Base-by-base conservation (phyloP, 106 monocot genomes). In the Dendrobium nobile region DNA sequence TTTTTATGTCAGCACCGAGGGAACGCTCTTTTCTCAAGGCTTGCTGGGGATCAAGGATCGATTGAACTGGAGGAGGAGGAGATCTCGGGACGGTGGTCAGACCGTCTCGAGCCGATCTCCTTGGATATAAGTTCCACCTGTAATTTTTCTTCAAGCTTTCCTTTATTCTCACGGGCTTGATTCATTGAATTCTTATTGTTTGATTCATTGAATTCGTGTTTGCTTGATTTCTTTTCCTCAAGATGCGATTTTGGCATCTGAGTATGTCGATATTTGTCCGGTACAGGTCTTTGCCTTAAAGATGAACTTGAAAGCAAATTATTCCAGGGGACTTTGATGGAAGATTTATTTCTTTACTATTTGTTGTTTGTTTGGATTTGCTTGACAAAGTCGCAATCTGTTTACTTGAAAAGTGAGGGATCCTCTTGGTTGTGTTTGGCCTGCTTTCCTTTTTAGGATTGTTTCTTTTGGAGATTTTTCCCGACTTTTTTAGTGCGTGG, bases 51-150 rank as follows among this genome's bases (percentile, higher is more conserved):
- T 48, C 15, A 47, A 51, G 48, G 45, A 48, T 48, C 70, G 33
- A 31, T 76, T 48, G 48, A 48, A 27, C 76, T 48, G 76, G 47
- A 24, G 48, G 47, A 76, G 26, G 3, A 41, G 43, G 74, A 48
- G 76, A 48, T 18, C n/a, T 43, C 74, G 42, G 76, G 76, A 26
- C 76, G 45, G 76, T 47, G 7, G 13, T 27, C 76, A 42, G 76
- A 37, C 48, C 76, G 48, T 76, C 76, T 76, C 76, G 27, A 47
- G 10, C 26, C 27, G 26, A 48, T 51, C 76, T 48, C 45, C 48
- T 76, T 26, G n/a, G 76, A 41, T 76, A 20, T 43, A 47, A 22
- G 11, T 48, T 76, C 20, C 47, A 76, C 3, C 11, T 24, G 2
- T 27, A 41, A 4, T 17, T 44, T 48, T 51, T 48, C 2, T 48